phyloP scores from a whole-genome alignment of 495 filamentous ascomycete species.

The Penicillium diatomitis region DNA sequence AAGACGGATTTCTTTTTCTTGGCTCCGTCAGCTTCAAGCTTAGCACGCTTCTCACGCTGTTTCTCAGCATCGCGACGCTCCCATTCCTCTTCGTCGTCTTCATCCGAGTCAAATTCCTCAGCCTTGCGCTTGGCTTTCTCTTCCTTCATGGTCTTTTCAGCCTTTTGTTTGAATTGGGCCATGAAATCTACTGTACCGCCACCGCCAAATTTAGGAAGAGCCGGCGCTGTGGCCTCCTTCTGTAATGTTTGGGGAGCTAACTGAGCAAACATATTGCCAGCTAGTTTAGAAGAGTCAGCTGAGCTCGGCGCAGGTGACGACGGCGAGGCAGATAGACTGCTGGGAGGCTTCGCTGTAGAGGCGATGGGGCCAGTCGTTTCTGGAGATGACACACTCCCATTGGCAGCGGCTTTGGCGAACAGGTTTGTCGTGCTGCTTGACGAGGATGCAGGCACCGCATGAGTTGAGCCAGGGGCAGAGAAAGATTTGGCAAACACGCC shows the following conservation, averaged over 20 bases:
- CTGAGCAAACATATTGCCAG: conserved; percentile 10
- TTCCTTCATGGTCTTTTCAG: conserved; percentile 25
- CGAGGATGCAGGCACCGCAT: conserved; percentile 2
- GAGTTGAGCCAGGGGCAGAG: conserved; percentile 16
- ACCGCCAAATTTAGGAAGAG: conserved; percentile 26
- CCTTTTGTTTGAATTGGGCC: conserved; percentile 28
- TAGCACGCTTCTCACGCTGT: conserved; percentile 35
- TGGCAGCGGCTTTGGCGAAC: conserved; percentile 3
- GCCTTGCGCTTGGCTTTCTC: conserved; percentile 44
- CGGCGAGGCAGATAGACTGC: not conserved
- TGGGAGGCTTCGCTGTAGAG: not conserved
- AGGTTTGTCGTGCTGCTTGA: conserved; percentile 10
- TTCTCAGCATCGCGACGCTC: conserved; percentile 37
- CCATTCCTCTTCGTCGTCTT: conserved; percentile 44
- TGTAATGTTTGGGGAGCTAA: not conserved
- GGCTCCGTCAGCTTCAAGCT: conserved; percentile 16
- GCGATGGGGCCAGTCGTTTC: not conserved
- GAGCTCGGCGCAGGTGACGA: conserved; percentile 1
- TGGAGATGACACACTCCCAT: not conserved
- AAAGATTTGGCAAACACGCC: conserved; percentile 37
- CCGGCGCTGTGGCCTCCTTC: conserved; percentile 4
- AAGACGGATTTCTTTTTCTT: conserved; percentile 28
- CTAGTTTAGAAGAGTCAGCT: conserved; percentile 12
- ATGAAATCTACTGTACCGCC: conserved; percentile 23
- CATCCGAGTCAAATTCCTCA: conserved; percentile 48